These are phyloP conservation scores for Cerioporus squamosus DNA, from an alignment of 1,284 basidiomycete genomes.

Conservation along the genomic window DNA sequence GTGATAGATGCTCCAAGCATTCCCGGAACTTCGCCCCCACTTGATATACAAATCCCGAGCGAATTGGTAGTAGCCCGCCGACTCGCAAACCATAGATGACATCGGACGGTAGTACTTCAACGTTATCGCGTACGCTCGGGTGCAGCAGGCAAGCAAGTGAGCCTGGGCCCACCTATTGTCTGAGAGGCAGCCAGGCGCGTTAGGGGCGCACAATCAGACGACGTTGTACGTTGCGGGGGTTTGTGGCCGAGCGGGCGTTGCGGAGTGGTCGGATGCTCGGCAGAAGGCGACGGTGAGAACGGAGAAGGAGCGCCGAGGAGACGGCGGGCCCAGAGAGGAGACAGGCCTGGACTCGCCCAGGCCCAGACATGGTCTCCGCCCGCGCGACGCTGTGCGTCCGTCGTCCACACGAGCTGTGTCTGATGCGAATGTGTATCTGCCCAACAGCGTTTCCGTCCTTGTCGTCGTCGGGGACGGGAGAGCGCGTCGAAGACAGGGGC, in stretches of 20 bases:
- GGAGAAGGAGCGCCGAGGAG: background rate
- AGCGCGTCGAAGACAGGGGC: background rate
- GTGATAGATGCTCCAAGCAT: background rate
- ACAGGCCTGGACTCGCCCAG: background rate
- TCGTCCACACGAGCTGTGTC: background rate
- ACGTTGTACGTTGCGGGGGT: too few species aligned
- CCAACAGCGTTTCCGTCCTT: background rate
- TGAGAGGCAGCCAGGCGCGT: too few species aligned
- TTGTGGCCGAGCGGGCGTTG: background rate
- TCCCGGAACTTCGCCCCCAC: background rate
- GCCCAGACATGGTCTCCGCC: constrained; percentile 5
- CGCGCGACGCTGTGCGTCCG: background rate
- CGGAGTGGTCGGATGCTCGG: too few species aligned
- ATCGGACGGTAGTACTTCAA: background rate
- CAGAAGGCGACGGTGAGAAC: constrained; percentile 1
- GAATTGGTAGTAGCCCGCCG: too few species aligned
- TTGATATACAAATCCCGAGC: too few species aligned
- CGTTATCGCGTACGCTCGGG: background rate
- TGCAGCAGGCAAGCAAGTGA: too few species aligned
- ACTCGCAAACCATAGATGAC: too few species aligned
- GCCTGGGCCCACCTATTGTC: too few species aligned
- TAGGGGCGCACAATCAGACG: too few species aligned
- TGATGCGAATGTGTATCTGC: constrained; percentile 5
- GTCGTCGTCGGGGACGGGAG: background rate
- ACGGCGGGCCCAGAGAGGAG: constrained; percentile 1